Base-by-base conservation (phyloP, 257 asterid genomes). In the Parsonsia alboflavescens region DNA sequence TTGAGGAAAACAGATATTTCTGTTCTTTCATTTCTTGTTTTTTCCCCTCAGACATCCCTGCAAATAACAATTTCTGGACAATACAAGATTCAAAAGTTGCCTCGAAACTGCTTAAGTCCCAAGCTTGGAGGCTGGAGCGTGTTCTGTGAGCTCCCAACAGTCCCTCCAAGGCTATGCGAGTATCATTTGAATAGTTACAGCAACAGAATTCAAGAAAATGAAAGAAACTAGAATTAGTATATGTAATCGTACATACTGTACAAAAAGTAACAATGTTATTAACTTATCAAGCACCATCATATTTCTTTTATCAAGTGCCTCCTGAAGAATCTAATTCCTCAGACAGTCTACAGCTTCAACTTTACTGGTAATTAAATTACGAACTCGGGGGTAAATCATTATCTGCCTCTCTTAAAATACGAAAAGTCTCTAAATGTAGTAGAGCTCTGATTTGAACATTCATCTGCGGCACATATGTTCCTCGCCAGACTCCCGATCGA, bases 401-500 rank as follows among this genome's bases (percentile, higher is more conserved):
- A 54, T 54, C 26, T 54, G 11, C 28, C 42, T 26, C 15, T 59
- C 41, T 59, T 26, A 12, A 59, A n/a, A n/a, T n/a, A n/a, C n/a
- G n/a, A n/a, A n/a, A n/a, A n/a, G n/a, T n/a, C n/a, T n/a, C n/a
- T n/a, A n/a, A n/a, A n/a, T n/a, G n/a, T n/a, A n/a, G n/a, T n/a
- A n/a, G n/a, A n/a, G n/a, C n/a, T n/a, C n/a, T n/a, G n/a, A n/a
- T n/a, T n/a, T n/a, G n/a, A n/a, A n/a, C 17, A 42, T 57, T 84
- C 68, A 84, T 46, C 78, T 58, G 9, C 85, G 77, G 58, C 76
- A 68, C 15, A 81, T 50, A 77, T 78, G 83, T 70, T 81, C 85
- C 53, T 84, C 85, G 7, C 88, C 82, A 0, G 85, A 78, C 0
- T 45, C 41, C 24, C 56, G 50, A 79, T 84, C 88, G 19, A 81